A percentile compares a stretch with the other conserved stretches of the same genome.
Conservation (phyloP, 164 flowering plant genomes). For the Tinospora cordifolia region DNA sequence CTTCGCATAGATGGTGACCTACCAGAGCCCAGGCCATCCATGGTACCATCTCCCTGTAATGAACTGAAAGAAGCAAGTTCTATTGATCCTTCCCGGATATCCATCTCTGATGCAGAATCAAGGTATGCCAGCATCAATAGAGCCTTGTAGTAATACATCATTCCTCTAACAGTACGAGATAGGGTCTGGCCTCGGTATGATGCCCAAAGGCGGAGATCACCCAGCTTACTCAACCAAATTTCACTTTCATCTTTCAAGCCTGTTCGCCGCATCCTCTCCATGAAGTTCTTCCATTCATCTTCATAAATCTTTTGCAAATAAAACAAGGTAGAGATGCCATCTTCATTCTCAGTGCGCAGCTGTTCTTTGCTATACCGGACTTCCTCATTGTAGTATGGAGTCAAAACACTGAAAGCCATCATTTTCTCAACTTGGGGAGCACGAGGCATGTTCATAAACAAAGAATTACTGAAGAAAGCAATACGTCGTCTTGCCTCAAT, state of each 20-base stretch:
- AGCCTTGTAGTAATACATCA: conserved; percentile 95
- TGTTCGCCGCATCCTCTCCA: conserved; percentile 74
- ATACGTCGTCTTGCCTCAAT: conserved; percentile 77
- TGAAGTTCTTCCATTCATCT: conserved; percentile 82
- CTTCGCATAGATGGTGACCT: conserved; percentile 21
- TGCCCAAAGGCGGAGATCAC: conserved; percentile 89
- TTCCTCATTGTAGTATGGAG: conserved; percentile 92
- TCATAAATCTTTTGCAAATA: conserved; percentile 84
- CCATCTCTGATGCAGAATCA: conserved; percentile 89
- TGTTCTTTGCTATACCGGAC: conserved; percentile 50
- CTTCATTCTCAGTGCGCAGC: conserved; percentile 71
- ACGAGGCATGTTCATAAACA: conserved; percentile 94
- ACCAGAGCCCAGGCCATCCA: conserved; percentile 25
- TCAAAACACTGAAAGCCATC: conserved; percentile 86
- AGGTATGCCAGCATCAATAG: conserved; percentile 82
- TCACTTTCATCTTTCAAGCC: conserved; percentile 68
- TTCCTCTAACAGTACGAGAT: conserved; percentile 90
- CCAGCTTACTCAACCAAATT: conserved; percentile 46
- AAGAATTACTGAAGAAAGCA: conserved; percentile 87
- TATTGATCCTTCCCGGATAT: conserved; percentile 55
- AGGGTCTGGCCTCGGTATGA: conserved; percentile 95
- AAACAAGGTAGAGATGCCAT: conserved; percentile 81
- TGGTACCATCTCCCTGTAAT: conserved; percentile 18
- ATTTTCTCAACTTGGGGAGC: conserved; percentile 89
- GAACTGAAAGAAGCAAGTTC: conserved; percentile 45